phyloP scores from a whole-genome alignment of 305 asterid species.

The Fraxinus sp. region DNA sequence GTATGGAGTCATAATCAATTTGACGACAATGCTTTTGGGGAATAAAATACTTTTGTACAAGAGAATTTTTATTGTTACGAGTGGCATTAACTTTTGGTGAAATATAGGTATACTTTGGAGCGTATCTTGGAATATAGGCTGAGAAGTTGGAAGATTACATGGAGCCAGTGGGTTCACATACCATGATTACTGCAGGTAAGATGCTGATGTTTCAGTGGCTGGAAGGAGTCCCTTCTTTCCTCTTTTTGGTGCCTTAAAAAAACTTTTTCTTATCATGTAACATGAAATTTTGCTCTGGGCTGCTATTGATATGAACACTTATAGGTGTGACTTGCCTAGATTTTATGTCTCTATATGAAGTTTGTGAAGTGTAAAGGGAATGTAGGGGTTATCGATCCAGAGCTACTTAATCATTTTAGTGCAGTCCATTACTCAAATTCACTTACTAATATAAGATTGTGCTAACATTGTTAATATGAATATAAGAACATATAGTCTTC shows the following conservation, averaged over 20 bases:
- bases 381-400: background rate
- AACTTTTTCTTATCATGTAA: background rate
- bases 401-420: background rate
- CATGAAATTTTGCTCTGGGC: background rate
- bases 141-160: constrained; percentile 32
- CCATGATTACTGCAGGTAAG: constrained; percentile 33
- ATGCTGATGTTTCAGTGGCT: constrained; percentile 24
- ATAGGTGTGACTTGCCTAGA: background rate
- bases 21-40: background rate
- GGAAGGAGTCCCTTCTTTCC: constrained; percentile 4
- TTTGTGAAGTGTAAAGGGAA: background rate
- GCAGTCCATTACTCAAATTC: background rate
- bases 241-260: background rate
- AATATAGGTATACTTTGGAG: constrained; percentile 37
- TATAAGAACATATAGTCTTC: background rate
- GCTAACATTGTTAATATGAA: background rate
- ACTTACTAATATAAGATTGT: background rate
- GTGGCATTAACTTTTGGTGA: constrained; percentile 30
- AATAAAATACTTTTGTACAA: background rate
- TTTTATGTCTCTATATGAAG: background rate
- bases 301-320: background rate
- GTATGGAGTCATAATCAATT: background rate
- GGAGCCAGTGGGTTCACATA: constrained; percentile 25
- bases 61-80: constrained; percentile 7
- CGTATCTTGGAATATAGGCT: constrained; percentile 36